Conservation (phyloP, 2,329 filamentous ascomycete genomes). For the Aureobasidium sp. region DNA sequence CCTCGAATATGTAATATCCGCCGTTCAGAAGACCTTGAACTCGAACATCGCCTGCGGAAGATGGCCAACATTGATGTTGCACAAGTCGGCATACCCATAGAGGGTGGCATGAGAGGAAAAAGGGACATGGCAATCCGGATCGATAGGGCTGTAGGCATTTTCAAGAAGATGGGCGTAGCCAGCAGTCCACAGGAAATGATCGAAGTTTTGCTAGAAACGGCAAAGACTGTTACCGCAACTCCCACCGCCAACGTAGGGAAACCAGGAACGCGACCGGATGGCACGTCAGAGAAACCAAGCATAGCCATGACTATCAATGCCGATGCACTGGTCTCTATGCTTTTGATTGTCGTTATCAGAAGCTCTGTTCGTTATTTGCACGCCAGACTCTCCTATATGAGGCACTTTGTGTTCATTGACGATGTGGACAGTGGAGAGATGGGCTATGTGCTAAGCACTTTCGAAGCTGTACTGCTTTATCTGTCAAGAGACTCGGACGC, state of each 20-base stretch:
- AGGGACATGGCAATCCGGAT: conserved; percentile 71
- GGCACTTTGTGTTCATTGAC: conserved; percentile 95
- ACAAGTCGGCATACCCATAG: conserved; percentile 82
- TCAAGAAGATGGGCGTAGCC: conserved; percentile 72
- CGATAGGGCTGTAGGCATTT: conserved; percentile 73
- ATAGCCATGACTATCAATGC: conserved; percentile 64
- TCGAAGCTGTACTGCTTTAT: conserved; percentile 89
- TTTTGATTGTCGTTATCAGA: conserved; percentile 86
- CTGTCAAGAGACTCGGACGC: conserved; percentile 73
- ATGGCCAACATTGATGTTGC: conserved; percentile 94
- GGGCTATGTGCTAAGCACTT: conserved; percentile 91
- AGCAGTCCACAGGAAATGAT: conserved; percentile 86
- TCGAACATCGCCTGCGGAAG: conserved; percentile 82
- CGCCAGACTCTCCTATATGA: conserved; percentile 82
- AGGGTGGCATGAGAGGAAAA: conserved; percentile 69
- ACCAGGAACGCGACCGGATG: conserved; percentile 24
- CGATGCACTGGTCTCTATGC: conserved; percentile 83
- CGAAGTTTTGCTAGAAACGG: conserved; percentile 66
- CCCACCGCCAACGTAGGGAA: conserved; percentile 25
- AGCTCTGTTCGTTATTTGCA: conserved; percentile 82
- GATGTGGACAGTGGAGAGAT: conserved; percentile 95
- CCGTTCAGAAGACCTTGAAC: conserved; percentile 71
- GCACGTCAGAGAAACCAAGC: conserved; percentile 42
- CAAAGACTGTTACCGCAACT: conserved; percentile 68
- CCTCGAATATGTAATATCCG: conserved; percentile 71